Percentiles rank a stretch among this genome's conserved stretches.
phyloP scores from a whole-genome alignment of 2,329 filamentous ascomycete species.

The Diaporthe humulicola region DNA sequence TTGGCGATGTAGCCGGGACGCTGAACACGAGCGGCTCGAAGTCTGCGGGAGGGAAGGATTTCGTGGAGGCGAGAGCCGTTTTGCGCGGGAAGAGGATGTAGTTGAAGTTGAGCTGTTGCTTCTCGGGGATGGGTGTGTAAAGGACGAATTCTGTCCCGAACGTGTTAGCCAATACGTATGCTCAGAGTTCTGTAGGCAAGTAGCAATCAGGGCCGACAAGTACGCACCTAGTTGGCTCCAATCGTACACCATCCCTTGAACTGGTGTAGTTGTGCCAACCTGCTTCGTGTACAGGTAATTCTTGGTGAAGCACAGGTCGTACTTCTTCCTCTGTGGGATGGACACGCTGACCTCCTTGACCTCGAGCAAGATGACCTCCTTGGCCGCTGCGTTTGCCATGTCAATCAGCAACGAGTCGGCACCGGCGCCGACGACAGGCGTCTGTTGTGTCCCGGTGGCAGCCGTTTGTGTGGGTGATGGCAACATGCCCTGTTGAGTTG shows the following conservation, averaged over 20 bases:
- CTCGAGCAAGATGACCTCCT: constrained; percentile 68
- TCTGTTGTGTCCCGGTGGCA: constrained; percentile 15
- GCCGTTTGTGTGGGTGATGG: constrained; percentile 19
- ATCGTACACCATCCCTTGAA: constrained; percentile 67
- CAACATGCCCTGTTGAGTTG: constrained; percentile 30
- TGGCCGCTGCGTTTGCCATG: constrained; percentile 53
- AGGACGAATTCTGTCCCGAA: constrained; percentile 67
- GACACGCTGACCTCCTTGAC: constrained; percentile 78
- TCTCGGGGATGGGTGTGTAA: constrained; percentile 75
- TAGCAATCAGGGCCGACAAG: background rate
- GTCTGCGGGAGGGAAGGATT: constrained; percentile 45
- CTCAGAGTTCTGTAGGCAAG: accelerated
- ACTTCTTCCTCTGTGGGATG: constrained; percentile 77
- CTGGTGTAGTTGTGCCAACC: constrained; percentile 64
- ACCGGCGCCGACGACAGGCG: constrained; percentile 35
- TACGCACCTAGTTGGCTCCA: constrained; percentile 74
- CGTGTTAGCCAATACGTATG: background rate
- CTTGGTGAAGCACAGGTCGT: constrained; percentile 73
- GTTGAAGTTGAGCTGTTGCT: constrained; percentile 74
- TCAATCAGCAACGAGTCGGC: constrained; percentile 40
- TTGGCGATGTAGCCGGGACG: constrained; percentile 70
- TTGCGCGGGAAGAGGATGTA: constrained; percentile 73
- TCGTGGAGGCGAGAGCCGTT: constrained; percentile 55
- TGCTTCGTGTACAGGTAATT: constrained; percentile 70
- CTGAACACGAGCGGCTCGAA: constrained; percentile 75